Percentiles rank a stretch among this genome's conserved stretches.
These are phyloP conservation scores for Irpex sp. DNA, from an alignment of 1,284 basidiomycete species.

Conservation along the genomic window DNA sequence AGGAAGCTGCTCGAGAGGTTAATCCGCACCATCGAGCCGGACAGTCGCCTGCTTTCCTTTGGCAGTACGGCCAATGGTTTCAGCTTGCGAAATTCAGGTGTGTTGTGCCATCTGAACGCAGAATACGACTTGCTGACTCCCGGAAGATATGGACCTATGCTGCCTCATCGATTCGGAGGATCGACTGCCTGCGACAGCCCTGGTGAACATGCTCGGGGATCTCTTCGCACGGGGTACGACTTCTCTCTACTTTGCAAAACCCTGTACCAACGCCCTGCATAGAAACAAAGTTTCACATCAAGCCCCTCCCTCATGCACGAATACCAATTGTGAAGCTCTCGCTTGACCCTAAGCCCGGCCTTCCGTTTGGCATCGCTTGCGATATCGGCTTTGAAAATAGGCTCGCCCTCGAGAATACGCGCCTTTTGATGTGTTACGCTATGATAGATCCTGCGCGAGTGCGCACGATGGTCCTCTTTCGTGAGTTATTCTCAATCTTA, in stretches of 20 bases:
- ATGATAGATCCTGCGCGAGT: constrained; percentile 95
- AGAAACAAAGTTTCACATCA: constrained; percentile 98
- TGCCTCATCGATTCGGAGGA: constrained; percentile 88
- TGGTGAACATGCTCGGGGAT: constrained; percentile 92
- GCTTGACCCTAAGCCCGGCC: constrained; percentile 83
- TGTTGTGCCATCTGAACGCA: constrained; percentile 21
- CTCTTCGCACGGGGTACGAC: constrained; percentile 84
- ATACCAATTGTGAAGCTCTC: constrained; percentile 99
- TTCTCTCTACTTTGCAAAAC: not conserved
- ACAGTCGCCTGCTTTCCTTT: constrained; percentile 89
- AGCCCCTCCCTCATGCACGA: constrained; percentile 92
- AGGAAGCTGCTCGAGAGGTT: constrained; percentile 91
- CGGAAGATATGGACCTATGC: constrained; percentile 94
- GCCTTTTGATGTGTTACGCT: constrained; percentile 94
- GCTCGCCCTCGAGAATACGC: constrained; percentile 94
- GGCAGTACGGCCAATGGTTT: constrained; percentile 95
- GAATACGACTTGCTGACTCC: not conserved
- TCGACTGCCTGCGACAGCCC: constrained; percentile 77
- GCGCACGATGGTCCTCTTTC: constrained; percentile 91
- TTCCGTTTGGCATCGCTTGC: constrained; percentile 91
- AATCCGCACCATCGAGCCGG: constrained; percentile 91
- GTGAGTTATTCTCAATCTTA: constrained; percentile 47
- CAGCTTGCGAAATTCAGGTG: constrained; percentile 91
- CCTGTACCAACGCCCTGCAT: constrained; percentile 12
- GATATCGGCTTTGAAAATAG: constrained; percentile 99